A percentile compares a stretch with the other conserved stretches of the same genome.
These are phyloP conservation scores for Suhomyces prunicola DNA, from an alignment of 805 yeast species.

Conservation along the genomic window DNA sequence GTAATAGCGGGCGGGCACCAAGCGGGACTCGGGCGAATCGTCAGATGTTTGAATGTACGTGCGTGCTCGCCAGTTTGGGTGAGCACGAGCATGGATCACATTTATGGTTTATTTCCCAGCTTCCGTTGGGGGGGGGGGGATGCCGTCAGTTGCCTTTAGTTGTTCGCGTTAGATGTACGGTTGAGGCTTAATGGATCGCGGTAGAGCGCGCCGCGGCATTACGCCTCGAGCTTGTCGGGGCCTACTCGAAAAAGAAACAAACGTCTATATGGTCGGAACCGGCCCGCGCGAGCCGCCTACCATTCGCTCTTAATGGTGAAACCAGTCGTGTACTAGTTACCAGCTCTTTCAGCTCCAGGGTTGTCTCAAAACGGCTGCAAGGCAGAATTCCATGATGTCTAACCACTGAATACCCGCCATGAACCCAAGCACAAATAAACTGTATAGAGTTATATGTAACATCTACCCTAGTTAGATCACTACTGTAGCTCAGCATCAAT, in stretches of 20 bases:
- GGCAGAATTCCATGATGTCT: too few species aligned
- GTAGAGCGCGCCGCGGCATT: not conserved
- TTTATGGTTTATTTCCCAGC: not conserved
- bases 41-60: not conserved
- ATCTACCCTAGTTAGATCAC: too few species aligned
- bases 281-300: not conserved
- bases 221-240: not conserved
- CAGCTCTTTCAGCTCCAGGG: too few species aligned
- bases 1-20: not conserved
- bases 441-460: too few species aligned
- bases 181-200: not conserved
- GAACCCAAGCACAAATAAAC: too few species aligned
- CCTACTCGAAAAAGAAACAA: slow-evolving; percentile 3
- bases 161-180: not conserved
- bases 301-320: not conserved
- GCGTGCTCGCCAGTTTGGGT: not conserved
- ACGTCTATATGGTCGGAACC: not conserved
- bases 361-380: too few species aligned
- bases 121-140: too few species aligned
- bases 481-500: too few species aligned
- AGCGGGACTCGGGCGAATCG: not conserved
- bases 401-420: too few species aligned
- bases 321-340: too few species aligned
- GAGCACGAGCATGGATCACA: not conserved
- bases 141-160: too few species aligned